These are phyloP conservation scores for Aspergillus intermedius DNA, from an alignment of 2,329 filamentous ascomycete genomes.

Conservation along the genomic window DNA sequence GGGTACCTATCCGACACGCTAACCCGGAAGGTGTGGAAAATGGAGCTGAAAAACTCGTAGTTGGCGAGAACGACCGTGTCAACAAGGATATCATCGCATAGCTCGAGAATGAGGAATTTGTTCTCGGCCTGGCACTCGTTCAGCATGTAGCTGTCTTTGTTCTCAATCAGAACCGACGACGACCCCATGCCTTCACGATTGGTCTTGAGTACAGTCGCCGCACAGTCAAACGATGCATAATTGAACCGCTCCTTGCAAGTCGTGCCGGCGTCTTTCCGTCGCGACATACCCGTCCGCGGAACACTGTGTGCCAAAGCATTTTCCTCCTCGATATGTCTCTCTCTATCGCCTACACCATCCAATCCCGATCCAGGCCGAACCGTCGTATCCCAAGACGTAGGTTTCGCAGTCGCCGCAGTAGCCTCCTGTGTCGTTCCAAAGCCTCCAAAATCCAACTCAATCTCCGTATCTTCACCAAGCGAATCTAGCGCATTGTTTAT, in stretches of 20 bases:
- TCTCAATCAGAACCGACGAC: constrained; percentile 84
- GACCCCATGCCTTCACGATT: constrained; percentile 80
- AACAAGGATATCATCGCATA: constrained; percentile 79
- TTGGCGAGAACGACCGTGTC: constrained; percentile 97
- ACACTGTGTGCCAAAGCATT: constrained; percentile 38
- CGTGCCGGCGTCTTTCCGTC: constrained; percentile 89
- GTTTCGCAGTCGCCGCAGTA: constrained; percentile 32
- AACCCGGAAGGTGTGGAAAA: constrained; percentile 83
- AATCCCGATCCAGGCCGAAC: constrained; percentile 5
- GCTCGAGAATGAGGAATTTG: constrained; percentile 90
- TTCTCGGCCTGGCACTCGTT: constrained; percentile 80
- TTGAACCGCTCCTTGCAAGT: constrained; percentile 98
- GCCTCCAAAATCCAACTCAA: constrained; percentile 63
- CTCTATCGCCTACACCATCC: constrained; percentile 17
- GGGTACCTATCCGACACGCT: constrained; percentile 94
- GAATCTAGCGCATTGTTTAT: constrained; percentile 67
- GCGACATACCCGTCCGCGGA: constrained; percentile 49
- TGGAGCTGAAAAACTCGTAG: constrained; percentile 98
- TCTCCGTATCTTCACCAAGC: constrained; percentile 82
- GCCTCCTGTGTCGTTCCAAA: constrained; percentile 42
- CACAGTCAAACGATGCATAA: constrained; percentile 94
- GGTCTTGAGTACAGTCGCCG: constrained; percentile 85
- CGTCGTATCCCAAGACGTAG: constrained; percentile 23
- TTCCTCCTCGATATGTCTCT: constrained; percentile 12
- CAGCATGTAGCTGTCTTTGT: constrained; percentile 98